These are phyloP conservation scores for Parasarocladium wereldwijsianum DNA, from an alignment of 2,329 filamentous ascomycete genomes.

Conservation along the genomic window DNA sequence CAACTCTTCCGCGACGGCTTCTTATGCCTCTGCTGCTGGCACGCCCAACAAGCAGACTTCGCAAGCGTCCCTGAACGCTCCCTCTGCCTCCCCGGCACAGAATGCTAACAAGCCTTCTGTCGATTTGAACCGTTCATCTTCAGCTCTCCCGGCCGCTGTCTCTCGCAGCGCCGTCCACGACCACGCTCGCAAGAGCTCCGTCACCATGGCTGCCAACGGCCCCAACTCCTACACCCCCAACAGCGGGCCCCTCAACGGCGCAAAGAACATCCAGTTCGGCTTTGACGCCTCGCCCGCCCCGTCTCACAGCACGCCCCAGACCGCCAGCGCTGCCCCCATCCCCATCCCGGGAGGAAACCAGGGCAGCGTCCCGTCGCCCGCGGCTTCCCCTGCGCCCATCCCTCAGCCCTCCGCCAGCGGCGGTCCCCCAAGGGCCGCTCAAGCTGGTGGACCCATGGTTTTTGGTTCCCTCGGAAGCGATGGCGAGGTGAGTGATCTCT, in stretches of 20 bases:
- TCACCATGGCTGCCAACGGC: conserved; percentile 79
- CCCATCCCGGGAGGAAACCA: conserved; percentile 47
- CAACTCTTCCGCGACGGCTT: conserved; percentile 41
- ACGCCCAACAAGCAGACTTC: conserved; percentile 48
- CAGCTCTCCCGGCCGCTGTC: conserved; percentile 49
- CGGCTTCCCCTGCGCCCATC: conserved; percentile 83
- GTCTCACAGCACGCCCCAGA: conserved; percentile 52
- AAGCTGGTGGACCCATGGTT: conserved; percentile 51
- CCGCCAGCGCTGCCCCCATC: conserved; percentile 38
- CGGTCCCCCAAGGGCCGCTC: conserved; percentile 69
- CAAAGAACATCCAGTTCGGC: conserved; percentile 67
- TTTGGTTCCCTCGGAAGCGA: conserved; percentile 78
- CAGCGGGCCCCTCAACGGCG: conserved; percentile 46
- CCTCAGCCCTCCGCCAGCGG: conserved; percentile 74
- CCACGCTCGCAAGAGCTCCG: conserved; percentile 74
- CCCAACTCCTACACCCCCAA: conserved; percentile 64
- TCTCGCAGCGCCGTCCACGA: conserved; percentile 54
- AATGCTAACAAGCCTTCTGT: conserved; percentile 52
- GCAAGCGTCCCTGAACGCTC: conserved; percentile 45
- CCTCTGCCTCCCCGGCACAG: conserved; percentile 32
- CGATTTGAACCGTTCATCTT: conserved; percentile 54
- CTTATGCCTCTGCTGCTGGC: conserved; percentile 54
- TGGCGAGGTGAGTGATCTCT: conserved; percentile 53
- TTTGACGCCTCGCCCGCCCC: conserved; percentile 52
- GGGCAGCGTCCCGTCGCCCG: conserved; percentile 67